Evolutionary conservation across 495 filamentous ascomycete genomes (phyloP).

Genomic region (Chaetomidium leptoderma): DNA sequence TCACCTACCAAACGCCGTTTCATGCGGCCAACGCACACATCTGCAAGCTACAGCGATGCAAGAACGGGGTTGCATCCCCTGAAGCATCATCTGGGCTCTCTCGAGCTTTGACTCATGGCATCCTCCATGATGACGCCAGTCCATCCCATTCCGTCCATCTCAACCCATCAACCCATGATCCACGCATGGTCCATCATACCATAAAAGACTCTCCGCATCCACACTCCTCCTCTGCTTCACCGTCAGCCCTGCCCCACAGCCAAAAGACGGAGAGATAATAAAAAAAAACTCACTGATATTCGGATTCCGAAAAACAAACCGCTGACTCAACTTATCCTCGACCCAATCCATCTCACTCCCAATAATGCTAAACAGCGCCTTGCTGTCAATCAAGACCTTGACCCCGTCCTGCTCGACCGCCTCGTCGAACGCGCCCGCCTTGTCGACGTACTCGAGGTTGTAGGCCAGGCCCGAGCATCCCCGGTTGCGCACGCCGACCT

Average conservation of each 20-base stretch:
- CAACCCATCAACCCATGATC: background rate
- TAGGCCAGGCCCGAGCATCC: slow-evolving; percentile 98
- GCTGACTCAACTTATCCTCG: slow-evolving; percentile 83
- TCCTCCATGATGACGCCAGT: background rate
- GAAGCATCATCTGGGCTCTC: background rate
- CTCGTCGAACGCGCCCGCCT: slow-evolving; percentile 82
- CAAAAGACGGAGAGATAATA: background rate
- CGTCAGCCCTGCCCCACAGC: slow-evolving; percentile 33
- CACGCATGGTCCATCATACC: slow-evolving; percentile 55
- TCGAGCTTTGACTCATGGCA: background rate
- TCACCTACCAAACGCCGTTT: background rate
- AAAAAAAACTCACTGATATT: slow-evolving; percentile 91
- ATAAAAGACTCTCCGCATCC: slow-evolving; percentile 98
- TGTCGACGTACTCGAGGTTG: slow-evolving; percentile 91
- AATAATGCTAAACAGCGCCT: slow-evolving; percentile 95
- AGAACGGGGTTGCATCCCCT: background rate
- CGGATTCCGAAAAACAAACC: slow-evolving; percentile 93
- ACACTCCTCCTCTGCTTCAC: slow-evolving; percentile 78
- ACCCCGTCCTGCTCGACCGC: slow-evolving; percentile 93
- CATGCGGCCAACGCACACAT: too few species aligned
- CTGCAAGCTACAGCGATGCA: background rate
- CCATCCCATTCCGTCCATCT: background rate
- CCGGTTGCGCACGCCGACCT: slow-evolving; percentile 87
- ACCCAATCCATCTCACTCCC: slow-evolving; percentile 99
- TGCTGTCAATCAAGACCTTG: slow-evolving; percentile 92